These are phyloP conservation scores for Ophiostoma australiae DNA, from an alignment of 2,329 filamentous ascomycete species.

Conservation along the genomic window DNA sequence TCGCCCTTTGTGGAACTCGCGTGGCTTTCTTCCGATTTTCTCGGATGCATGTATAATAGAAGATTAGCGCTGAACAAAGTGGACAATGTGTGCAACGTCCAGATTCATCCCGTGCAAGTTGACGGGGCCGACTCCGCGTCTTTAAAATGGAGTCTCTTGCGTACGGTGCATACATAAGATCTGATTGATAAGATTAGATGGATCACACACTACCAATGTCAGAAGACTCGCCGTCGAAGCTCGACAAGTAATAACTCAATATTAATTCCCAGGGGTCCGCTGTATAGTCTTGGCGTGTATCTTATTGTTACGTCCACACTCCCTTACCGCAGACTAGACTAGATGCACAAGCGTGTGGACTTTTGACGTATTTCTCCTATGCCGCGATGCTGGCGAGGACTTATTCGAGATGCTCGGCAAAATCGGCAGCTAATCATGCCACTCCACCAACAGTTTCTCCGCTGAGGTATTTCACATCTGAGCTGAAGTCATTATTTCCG, in stretches of 20 bases:
- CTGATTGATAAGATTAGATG: constrained; percentile 4
- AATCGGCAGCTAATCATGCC: no score
- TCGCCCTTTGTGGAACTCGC: not conserved
- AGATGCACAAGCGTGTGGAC: no score
- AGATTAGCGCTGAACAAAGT: not conserved
- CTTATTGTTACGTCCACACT: no score
- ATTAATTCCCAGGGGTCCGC: not conserved
- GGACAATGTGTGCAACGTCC: not conserved
- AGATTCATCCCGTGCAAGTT: not conserved
- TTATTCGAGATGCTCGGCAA: no score
- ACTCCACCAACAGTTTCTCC: no score
- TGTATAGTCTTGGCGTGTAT: not conserved
- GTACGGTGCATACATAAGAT: not conserved
- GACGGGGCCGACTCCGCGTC: not conserved
- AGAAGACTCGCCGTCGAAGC: not conserved
- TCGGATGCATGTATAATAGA: no score
- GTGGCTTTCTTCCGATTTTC: not conserved
- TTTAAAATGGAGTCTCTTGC: no score
- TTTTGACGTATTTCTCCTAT: no score
- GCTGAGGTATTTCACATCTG: no score
- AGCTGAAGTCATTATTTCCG: no score
- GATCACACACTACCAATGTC: not conserved
- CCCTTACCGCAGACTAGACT: no score
- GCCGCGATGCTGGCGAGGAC: no score
- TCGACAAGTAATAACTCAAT: not conserved